Evolutionary conservation across 805 yeast species (phyloP).

Genomic region (Pichia californica): DNA sequence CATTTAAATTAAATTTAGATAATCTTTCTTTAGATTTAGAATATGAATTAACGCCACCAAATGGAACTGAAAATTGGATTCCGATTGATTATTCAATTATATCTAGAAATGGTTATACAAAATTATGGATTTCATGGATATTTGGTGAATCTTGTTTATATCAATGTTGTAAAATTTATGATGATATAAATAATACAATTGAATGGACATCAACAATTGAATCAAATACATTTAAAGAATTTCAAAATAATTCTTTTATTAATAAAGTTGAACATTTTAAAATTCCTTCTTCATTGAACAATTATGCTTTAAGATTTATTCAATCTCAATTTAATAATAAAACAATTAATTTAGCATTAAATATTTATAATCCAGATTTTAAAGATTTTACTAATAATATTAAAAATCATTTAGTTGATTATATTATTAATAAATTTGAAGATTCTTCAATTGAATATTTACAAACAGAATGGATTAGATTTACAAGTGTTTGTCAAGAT

Average conservation of each 20-base stretch:
- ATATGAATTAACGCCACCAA: slow-evolving; percentile 14
- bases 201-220: slow-evolving; percentile 15
- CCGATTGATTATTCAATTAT: slow-evolving; percentile 20
- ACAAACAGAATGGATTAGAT: slow-evolving; percentile 34
- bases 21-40: slow-evolving; percentile 9
- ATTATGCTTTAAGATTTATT: slow-evolving; percentile 38
- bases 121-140: slow-evolving; percentile 23
- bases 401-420: not conserved
- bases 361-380: slow-evolving; percentile 9
- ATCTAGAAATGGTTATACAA: slow-evolving; percentile 1
- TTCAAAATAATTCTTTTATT: slow-evolving; percentile 10
- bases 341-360: slow-evolving; percentile 28
- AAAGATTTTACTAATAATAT: slow-evolving; percentile 3
- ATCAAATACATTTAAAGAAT: slow-evolving; percentile 7
- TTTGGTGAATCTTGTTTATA: slow-evolving; percentile 17
- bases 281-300: slow-evolving; percentile 19
- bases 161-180: slow-evolving; percentile 16
- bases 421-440: not conserved
- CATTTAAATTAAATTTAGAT: slow-evolving; percentile 18
- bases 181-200: not conserved
- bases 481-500: slow-evolving; percentile 69
- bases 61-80: slow-evolving; percentile 19
- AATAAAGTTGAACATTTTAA: slow-evolving; percentile 9
- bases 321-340: slow-evolving; percentile 45
- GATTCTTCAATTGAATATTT: not conserved